Percentiles rank a stretch among this genome's conserved stretches.
These are phyloP conservation scores for Fagus sylvatica DNA, from an alignment of 306 rosid genomes.

Conservation along the genomic window DNA sequence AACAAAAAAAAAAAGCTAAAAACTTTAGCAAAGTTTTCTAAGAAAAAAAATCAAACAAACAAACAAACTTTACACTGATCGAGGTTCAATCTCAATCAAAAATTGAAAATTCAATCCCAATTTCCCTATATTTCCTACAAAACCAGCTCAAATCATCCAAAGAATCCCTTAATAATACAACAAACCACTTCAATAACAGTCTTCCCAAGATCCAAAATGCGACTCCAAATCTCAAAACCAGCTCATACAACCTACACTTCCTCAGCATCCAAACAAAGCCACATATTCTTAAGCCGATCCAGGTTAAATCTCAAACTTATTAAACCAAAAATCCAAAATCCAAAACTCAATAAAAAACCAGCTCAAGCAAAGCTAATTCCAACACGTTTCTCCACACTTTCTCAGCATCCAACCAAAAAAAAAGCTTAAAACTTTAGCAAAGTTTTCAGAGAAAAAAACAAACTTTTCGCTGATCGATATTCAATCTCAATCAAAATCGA, in stretches of 20 bases:
- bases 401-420: conserved; percentile 14
- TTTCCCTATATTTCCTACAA: not conserved
- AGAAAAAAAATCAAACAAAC: too few species aligned
- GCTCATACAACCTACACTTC: too few species aligned
- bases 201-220: too few species aligned
- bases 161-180: too few species aligned
- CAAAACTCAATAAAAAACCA: not conserved
- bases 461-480: not conserved
- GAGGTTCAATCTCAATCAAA: conserved; percentile 3
- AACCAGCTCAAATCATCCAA: not conserved
- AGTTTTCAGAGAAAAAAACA: too few species aligned
- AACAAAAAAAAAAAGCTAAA: not conserved
- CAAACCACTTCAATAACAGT: too few species aligned
- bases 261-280: too few species aligned
- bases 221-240: too few species aligned
- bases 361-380: not conserved
- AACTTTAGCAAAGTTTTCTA: too few species aligned
- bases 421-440: not conserved
- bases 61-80: not conserved
- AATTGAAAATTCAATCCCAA: not conserved
- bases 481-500: not conserved
- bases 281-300: not conserved
- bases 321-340: not conserved
- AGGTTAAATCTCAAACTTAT: not conserved
- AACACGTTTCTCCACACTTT: not conserved